Conservation (phyloP, 2,329 filamentous ascomycete species). For the Fusarium pseudograminearum region DNA sequence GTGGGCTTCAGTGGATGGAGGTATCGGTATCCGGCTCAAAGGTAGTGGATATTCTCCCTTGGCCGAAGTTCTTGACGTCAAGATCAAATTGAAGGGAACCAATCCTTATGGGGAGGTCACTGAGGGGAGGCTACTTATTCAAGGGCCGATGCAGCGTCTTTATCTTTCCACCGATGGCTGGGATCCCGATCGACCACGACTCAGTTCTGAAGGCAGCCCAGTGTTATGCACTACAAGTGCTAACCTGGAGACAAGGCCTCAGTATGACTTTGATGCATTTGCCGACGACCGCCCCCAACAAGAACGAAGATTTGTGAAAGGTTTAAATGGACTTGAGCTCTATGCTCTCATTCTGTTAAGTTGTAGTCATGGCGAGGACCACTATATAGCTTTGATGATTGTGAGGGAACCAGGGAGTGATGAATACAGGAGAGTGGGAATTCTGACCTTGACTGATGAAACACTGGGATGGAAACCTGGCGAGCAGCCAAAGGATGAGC, state of each 20-base stretch:
- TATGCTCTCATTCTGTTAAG: neutral
- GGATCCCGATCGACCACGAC: neutral
- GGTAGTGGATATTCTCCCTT: fast-evolving
- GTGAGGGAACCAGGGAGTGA: neutral
- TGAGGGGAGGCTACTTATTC: fast-evolving
- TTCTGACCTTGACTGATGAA: neutral
- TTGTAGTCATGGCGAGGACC: fast-evolving
- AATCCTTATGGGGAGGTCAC: conserved; percentile 9
- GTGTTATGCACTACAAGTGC: neutral
- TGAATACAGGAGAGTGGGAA: conserved; percentile 6
- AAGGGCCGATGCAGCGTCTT: neutral
- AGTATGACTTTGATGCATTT: neutral
- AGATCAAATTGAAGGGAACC: neutral
- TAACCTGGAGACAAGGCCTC: fast-evolving
- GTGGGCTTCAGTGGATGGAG: conserved; percentile 3
- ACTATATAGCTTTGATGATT: neutral
- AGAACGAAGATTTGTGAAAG: neutral
- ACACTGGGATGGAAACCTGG: neutral
- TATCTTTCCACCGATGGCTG: neutral
- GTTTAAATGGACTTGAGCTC: neutral
- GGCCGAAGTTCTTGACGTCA: neutral
- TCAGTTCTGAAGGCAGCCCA: fast-evolving
- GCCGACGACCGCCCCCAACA: neutral
- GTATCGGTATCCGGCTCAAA: neutral
- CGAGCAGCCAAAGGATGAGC: neutral